These are phyloP conservation scores for Trichoderma hamatum DNA, from an alignment of 2,329 filamentous ascomycete genomes.

Conservation along the genomic window DNA sequence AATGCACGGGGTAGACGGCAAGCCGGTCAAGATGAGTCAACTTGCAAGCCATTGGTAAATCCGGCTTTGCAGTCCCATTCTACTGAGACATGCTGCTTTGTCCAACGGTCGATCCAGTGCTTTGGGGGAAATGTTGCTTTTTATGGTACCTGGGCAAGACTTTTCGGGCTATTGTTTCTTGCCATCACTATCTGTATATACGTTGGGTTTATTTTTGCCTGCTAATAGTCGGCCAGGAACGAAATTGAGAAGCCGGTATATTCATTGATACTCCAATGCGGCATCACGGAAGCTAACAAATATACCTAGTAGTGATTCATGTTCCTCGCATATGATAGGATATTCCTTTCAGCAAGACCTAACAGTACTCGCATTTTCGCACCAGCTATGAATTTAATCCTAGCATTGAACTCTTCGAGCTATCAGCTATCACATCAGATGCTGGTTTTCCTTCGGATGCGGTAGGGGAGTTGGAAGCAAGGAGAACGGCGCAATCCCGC, in stretches of 20 bases:
- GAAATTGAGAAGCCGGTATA: neutral
- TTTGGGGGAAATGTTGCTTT: constrained; percentile 16
- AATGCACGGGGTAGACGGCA: constrained; percentile 9
- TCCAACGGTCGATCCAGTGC: constrained; percentile 21
- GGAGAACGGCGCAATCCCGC: constrained; percentile 15
- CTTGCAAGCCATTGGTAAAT: neutral
- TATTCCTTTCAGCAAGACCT: neutral
- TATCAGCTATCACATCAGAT: neutral
- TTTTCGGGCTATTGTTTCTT: neutral
- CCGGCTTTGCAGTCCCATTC: constrained; percentile 4
- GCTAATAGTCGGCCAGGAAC: too few relatives aligned
- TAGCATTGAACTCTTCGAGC: neutral
- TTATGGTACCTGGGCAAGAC: neutral
- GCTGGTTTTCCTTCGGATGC: neutral
- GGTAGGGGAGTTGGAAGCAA: neutral
- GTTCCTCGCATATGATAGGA: neutral
- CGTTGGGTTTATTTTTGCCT: neutral
- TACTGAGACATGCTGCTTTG: constrained; percentile 23
- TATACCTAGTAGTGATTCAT: too few relatives aligned
- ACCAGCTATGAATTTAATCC: neutral
- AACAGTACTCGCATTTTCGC: neutral
- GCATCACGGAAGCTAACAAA: neutral
- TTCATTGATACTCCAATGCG: neutral
- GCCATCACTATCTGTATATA: too few relatives aligned
- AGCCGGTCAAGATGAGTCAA: neutral